Conservation (phyloP, 1,284 basidiomycete genomes). For the Fomitopsis schrenkii region DNA sequence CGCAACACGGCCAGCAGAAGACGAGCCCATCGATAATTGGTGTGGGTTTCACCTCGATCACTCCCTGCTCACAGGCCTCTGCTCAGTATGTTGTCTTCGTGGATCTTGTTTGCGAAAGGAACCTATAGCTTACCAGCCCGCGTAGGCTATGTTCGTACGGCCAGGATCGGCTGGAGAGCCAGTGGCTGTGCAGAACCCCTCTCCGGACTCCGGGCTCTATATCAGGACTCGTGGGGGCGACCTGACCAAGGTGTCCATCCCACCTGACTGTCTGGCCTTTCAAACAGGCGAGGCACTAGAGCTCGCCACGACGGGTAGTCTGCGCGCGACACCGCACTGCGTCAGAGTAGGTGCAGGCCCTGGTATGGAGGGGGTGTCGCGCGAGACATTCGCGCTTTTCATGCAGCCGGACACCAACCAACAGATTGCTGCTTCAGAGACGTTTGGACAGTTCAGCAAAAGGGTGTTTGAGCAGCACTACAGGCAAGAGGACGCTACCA, state of each 20-base stretch:
- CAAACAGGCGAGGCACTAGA: conserved; percentile 93
- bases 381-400: conserved; percentile 88
- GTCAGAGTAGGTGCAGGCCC: conserved; percentile 63
- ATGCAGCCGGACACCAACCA: conserved; percentile 88
- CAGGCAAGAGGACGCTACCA: conserved; percentile 23
- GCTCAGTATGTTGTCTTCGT: conserved; percentile 50
- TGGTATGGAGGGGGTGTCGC: conserved; percentile 51
- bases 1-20: conserved; percentile 34
- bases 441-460: conserved; percentile 89
- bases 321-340: conserved; percentile 89
- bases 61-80: conserved; percentile 85
- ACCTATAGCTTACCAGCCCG: conserved; percentile 22
- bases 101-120: too few relatives aligned
- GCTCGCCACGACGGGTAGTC: conserved; percentile 70
- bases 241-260: conserved; percentile 80
- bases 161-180: conserved; percentile 38
- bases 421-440: conserved; percentile 61
- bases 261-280: conserved; percentile 78
- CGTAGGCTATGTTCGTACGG: conserved; percentile 76
- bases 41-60: conserved; percentile 85
- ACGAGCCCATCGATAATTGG: conserved; percentile 75
- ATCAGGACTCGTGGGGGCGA: conserved; percentile 79
- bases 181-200: conserved; percentile 58
- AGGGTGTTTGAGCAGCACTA: conserved; percentile 82
- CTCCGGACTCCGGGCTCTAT: conserved; percentile 78